Percentiles rank a stretch among this genome's conserved stretches.
These are phyloP conservation scores for Citrullus amarus DNA, from an alignment of 306 rosid genomes.

Conservation along the genomic window DNA sequence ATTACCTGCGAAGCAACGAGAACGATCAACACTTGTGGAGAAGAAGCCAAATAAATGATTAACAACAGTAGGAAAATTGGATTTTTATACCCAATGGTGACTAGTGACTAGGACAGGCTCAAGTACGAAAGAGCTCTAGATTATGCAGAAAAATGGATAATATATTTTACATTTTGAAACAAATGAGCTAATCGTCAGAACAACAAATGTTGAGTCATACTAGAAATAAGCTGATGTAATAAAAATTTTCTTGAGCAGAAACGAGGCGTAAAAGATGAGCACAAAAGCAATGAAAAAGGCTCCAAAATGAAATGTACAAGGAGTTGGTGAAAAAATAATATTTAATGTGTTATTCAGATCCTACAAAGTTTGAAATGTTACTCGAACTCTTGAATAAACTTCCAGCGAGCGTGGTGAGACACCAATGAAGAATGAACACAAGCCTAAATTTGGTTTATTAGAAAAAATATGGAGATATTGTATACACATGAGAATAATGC, in stretches of 20 bases:
- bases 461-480: not conserved
- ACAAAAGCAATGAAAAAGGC: not conserved
- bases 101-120: not conserved
- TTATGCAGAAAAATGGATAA: not conserved
- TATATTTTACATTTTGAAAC: not conserved
- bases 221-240: not conserved
- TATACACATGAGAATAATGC: not conserved
- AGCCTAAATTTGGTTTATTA: not conserved
- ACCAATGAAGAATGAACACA: not conserved
- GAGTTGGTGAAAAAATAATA: not conserved
- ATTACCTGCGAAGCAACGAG: constrained; percentile 26
- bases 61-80: not conserved
- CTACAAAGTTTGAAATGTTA: not conserved
- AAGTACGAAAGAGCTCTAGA: not conserved
- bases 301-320: not conserved
- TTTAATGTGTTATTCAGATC: not conserved
- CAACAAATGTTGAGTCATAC: not conserved
- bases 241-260: not conserved
- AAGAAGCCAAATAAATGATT: not conserved
- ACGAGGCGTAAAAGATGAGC: not conserved
- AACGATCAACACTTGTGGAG: not conserved
- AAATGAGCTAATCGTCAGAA: not conserved
- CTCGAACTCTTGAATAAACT: not conserved
- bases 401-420: not conserved
- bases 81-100: not conserved